Base-by-base conservation (phyloP, 202 grass and related monocot species). In the Zizania palustris region DNA sequence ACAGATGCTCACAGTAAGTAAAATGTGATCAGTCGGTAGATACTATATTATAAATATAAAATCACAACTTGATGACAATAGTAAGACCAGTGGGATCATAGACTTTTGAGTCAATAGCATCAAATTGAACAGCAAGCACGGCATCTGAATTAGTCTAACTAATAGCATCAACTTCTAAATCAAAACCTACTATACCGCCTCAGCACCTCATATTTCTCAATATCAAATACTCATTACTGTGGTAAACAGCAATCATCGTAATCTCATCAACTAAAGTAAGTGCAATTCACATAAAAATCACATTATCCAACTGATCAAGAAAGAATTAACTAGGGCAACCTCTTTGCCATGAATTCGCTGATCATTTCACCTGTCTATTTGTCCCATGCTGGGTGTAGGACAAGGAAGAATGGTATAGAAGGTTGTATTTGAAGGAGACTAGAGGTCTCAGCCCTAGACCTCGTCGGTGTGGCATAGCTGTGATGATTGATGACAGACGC, bases 101-200 rank as follows among this genome's bases (percentile, higher is more conserved):
- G 4, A 16, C n/a, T 54, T 7, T 7, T 18, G 6, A 18, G 15
- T 54, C 16, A 50, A 5, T 54, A 54, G 10, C 14, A 13, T 48
- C 3, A 48, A 4, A 48, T 11, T 48, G 10, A 48, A 48, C 45
- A 48, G 45, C 10, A 48, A 48, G 14, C 3, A 3, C 12, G 14
- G 16, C 50, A 54, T 9, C 16, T 54, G 15, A 18, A 19, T 19
- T 16, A 14, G 7, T 54, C 15, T 54, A 54, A 3, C 2, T 28
- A 54, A 9, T 19, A 9, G 15, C 16, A 54, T 54, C 50, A 54
- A 19, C 50, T 54, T 54, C 50, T 8, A 18, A 5, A 54, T 54
- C 15, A 70, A n/a, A 77, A 54, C 56, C 33, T 76, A 50, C 62
- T 35, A 35, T 18, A 49, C 80, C 28, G 5, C 15, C 11, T 70